These are phyloP conservation scores for Dimocarpus longan DNA, from an alignment of 345 rosid genomes.

Conservation along the genomic window DNA sequence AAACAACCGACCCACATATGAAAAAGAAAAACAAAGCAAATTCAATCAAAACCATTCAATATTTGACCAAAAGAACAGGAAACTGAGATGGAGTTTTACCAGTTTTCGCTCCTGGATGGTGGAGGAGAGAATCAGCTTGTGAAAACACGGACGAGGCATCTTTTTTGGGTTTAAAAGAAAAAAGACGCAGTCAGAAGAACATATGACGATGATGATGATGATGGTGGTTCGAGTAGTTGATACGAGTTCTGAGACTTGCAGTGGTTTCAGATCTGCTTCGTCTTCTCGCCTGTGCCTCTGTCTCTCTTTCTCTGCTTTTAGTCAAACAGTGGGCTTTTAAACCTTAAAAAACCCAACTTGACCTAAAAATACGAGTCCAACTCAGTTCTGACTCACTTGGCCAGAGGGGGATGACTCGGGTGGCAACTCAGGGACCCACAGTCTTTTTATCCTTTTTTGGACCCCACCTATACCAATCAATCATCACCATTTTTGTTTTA, in stretches of 20 bases:
- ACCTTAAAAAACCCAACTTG: constrained; percentile 22
- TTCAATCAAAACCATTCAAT: neutral
- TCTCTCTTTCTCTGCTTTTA: constrained; percentile 9
- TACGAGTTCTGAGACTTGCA: constrained; percentile 18
- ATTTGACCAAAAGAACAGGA: neutral
- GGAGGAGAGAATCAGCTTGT: constrained; percentile 67
- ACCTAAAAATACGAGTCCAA: constrained; percentile 35
- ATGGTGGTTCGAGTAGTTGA: constrained; percentile 13
- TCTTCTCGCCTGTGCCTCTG: neutral
- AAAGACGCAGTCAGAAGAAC: constrained; percentile 38
- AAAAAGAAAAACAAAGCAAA: constrained; percentile 11
- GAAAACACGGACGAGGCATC: constrained; percentile 84
- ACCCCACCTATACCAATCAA: neutral
- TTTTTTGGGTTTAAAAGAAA: neutral
- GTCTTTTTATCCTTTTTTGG: neutral
- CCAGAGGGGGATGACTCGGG: neutral
- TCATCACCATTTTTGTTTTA: neutral
- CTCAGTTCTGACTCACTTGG: constrained; percentile 19
- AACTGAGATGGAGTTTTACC: constrained; percentile 41
- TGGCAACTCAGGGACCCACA: constrained; percentile 12
- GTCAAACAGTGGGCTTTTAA: constrained; percentile 31
- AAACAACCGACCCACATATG: neutral
- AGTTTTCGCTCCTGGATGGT: constrained; percentile 67
- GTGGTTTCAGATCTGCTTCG: constrained; percentile 47
- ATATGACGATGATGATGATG: constrained; percentile 37